A percentile compares a stretch with the other conserved stretches of the same genome.
Conservation (phyloP, 2,329 filamentous ascomycete species). For the Fusarium acutatum region DNA sequence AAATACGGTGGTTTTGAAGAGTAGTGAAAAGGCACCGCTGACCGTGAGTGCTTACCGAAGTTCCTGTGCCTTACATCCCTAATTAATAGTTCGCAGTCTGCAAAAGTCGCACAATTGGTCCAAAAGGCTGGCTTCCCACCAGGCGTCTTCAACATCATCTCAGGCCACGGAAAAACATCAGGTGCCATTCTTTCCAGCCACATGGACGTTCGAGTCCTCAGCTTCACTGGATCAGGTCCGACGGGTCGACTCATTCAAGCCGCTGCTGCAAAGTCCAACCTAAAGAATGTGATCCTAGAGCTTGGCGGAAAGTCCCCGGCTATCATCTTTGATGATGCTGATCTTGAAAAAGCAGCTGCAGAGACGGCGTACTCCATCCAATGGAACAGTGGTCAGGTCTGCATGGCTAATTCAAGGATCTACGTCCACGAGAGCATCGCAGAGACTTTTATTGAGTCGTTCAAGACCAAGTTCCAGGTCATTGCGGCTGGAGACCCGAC, state of each 20-base stretch:
- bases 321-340: conserved; percentile 67
- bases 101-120: conserved; percentile 60
- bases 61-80: too few relatives aligned
- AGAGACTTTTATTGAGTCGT: background rate
- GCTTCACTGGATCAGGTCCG: conserved; percentile 77
- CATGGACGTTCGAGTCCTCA: conserved; percentile 74
- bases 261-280: conserved; percentile 67
- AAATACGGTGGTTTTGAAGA: conserved; percentile 11
- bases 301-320: conserved; percentile 74
- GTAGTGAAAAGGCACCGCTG: conserved; percentile 23
- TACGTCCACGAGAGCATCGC: conserved; percentile 63
- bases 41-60: too few relatives aligned
- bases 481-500: background rate
- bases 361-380: conserved; percentile 55
- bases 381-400: conserved; percentile 65
- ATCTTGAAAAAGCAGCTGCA: conserved; percentile 54
- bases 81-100: too few relatives aligned
- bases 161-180: conserved; percentile 72
- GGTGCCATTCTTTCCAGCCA: conserved; percentile 74
- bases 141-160: conserved; percentile 77
- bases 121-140: conserved; percentile 78
- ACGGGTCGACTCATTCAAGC: conserved; percentile 77
- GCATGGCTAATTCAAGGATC: conserved; percentile 66
- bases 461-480: conserved; percentile 4
- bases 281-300: conserved; percentile 72